Evolutionary conservation across 1,284 basidiomycete species (phyloP).

Genomic region (Malassezia slooffiae): DNA sequence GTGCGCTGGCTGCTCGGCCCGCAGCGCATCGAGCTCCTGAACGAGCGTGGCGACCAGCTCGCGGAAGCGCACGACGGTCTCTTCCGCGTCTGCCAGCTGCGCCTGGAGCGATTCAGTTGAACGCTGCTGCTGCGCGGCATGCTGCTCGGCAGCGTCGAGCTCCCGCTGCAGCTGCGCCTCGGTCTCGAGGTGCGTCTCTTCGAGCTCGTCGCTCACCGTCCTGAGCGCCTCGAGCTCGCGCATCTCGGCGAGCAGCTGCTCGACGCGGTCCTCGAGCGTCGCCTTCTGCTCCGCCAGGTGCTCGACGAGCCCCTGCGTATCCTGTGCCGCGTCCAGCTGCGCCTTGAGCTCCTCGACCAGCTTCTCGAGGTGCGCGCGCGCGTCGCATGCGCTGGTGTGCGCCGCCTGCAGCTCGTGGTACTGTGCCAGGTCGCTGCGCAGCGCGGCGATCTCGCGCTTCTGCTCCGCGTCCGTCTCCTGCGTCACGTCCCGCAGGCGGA

Average conservation of each 20-base stretch:
- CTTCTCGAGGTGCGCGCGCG: constrained; percentile 51
- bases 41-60: constrained; percentile 37
- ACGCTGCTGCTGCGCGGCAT: constrained; percentile 19
- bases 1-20: constrained; percentile 28
- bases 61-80: constrained; percentile 38
- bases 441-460: constrained; percentile 65
- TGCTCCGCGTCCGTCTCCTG: constrained; percentile 78
- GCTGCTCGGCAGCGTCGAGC: constrained; percentile 50
- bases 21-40: constrained; percentile 32
- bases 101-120: constrained; percentile 26
- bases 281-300: constrained; percentile 89
- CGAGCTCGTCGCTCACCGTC: constrained; percentile 90
- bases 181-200: constrained; percentile 88
- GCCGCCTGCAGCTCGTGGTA: constrained; percentile 20
- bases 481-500: constrained; percentile 60
- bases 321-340: constrained; percentile 87
- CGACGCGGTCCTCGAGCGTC: constrained; percentile 64
- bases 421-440: constrained; percentile 67
- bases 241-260: constrained; percentile 86
- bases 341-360: constrained; percentile 87
- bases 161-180: constrained; percentile 86
- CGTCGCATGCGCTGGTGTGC: constrained; percentile 22
- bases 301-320: constrained; percentile 90
- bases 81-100: constrained; percentile 33
- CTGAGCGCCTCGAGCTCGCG: constrained; percentile 92